Evolutionary conservation across 1,284 basidiomycete species (phyloP).

Genomic region (Irpex lacteus): DNA sequence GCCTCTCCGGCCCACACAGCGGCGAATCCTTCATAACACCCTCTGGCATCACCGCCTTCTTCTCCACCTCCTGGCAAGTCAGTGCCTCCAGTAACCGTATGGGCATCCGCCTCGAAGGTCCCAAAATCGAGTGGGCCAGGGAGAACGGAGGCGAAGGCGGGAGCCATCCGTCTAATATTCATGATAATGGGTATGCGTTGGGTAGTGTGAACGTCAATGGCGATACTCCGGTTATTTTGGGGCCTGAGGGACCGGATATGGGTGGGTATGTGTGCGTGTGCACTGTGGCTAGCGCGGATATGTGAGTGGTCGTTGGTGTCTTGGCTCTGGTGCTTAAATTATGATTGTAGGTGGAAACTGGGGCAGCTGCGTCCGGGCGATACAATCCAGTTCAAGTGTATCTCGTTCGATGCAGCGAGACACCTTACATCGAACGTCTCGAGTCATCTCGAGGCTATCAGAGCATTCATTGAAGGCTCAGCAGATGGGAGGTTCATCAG

Average conservation of each 20-base stretch:
- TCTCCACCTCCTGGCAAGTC: constrained; percentile 48
- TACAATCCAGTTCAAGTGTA: constrained; percentile 46
- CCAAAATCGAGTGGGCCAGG: constrained; percentile 58
- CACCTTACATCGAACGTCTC: constrained; percentile 24
- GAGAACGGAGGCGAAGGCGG: constrained; percentile 67
- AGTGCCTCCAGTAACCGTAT: constrained; percentile 60
- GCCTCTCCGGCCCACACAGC: constrained; percentile 63
- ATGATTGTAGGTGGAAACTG: constrained; percentile 50
- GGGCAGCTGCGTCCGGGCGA: constrained; percentile 58
- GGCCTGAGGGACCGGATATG: constrained; percentile 64
- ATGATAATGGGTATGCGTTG: constrained; percentile 65
- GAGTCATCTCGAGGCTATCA: neutral
- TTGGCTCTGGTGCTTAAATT: neutral
- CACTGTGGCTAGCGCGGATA: constrained; percentile 47
- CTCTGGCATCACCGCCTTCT: constrained; percentile 47
- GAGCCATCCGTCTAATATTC: constrained; percentile 69
- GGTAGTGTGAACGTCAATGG: constrained; percentile 68
- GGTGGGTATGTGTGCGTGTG: constrained; percentile 61
- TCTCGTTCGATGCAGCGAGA: constrained; percentile 41
- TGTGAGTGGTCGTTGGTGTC: constrained; percentile 33
- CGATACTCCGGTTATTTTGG: constrained; percentile 68
- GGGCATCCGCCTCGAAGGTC: constrained; percentile 49
- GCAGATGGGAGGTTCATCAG: neutral
- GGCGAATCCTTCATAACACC: constrained; percentile 54
- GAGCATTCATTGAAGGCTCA: neutral